These are phyloP conservation scores for Heimioporus sp. DNA, from an alignment of 768 basidiomycete species.

Conservation along the genomic window DNA sequence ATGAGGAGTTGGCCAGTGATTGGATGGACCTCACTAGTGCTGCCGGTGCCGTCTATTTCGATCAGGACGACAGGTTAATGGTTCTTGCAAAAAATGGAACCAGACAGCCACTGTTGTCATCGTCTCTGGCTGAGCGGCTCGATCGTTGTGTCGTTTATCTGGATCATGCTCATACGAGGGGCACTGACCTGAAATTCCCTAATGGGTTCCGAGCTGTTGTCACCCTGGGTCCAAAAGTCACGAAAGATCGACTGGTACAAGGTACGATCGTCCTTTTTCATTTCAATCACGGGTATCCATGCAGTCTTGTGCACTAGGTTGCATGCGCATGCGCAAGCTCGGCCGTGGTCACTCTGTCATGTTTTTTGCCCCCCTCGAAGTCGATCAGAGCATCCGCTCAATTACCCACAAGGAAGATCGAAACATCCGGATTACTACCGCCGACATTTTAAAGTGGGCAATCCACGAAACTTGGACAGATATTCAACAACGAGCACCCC, in stretches of 20 bases:
- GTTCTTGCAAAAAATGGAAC: neutral
- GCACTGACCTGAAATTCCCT: constrained; percentile 54
- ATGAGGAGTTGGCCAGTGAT: constrained; percentile 32
- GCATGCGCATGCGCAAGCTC: neutral
- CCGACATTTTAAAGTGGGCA: constrained; percentile 41
- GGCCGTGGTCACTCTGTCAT: neutral
- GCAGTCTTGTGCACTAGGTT: neutral
- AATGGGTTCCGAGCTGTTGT: constrained; percentile 18
- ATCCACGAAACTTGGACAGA: constrained; percentile 42
- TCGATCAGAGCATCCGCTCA: neutral
- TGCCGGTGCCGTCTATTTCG: constrained; percentile 43
- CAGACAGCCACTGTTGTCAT: neutral
- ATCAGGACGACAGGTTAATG: constrained; percentile 15
- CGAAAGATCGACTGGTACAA: constrained; percentile 52
- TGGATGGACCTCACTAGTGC: constrained; percentile 22
- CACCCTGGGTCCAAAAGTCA: constrained; percentile 44
- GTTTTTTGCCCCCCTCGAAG: neutral
- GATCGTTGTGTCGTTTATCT: constrained; percentile 47
- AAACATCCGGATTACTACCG: neutral
- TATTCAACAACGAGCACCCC: constrained; percentile 35
- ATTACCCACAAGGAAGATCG: constrained; percentile 5
- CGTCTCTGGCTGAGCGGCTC: constrained; percentile 25
- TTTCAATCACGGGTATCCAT: neutral
- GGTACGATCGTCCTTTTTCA: constrained; percentile 11
- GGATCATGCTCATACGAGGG: constrained; percentile 48